Conservation (phyloP, 305 asterid species). For the Fraxinus platypoda region DNA sequence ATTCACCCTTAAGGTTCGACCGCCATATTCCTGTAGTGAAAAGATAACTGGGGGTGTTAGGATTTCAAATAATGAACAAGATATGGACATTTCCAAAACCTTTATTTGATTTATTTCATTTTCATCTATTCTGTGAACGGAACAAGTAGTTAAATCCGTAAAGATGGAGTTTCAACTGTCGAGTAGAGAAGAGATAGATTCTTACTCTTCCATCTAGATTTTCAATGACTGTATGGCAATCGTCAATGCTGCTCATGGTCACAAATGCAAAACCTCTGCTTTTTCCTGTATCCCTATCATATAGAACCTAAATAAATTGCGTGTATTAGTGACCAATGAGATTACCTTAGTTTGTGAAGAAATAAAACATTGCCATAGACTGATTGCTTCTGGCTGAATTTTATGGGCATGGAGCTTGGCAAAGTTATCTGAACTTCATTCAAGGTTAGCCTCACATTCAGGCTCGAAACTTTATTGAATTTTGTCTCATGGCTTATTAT, state of each 20-base stretch:
- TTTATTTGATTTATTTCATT: neutral
- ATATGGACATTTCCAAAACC: neutral
- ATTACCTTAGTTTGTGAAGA: neutral
- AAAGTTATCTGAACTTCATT: neutral
- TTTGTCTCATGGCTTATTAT: neutral
- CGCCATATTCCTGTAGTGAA: constrained; percentile 64
- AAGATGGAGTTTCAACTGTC: neutral
- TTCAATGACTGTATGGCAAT: constrained; percentile 63
- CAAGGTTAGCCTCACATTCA: neutral
- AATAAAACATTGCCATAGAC: neutral
- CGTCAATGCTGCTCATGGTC: constrained; percentile 83
- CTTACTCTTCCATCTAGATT: constrained; percentile 89
- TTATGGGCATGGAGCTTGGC: neutral
- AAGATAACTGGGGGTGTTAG: neutral
- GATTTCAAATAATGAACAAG: neutral
- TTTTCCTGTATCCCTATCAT: constrained; percentile 72
- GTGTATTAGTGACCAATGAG: neutral
- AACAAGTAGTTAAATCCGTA: neutral
- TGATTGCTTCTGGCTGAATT: too few relatives aligned
- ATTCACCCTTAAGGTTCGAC: constrained; percentile 84
- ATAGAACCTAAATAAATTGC: constrained; percentile 58
- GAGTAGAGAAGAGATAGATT: neutral
- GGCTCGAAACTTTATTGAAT: neutral
- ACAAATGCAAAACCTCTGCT: constrained; percentile 95
- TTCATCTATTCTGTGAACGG: neutral